Percentiles rank a stretch among this genome's conserved stretches.
phyloP scores from a whole-genome alignment of 192 early-diverging fungal genomes.

The Lunasporangiospora selenospora region DNA sequence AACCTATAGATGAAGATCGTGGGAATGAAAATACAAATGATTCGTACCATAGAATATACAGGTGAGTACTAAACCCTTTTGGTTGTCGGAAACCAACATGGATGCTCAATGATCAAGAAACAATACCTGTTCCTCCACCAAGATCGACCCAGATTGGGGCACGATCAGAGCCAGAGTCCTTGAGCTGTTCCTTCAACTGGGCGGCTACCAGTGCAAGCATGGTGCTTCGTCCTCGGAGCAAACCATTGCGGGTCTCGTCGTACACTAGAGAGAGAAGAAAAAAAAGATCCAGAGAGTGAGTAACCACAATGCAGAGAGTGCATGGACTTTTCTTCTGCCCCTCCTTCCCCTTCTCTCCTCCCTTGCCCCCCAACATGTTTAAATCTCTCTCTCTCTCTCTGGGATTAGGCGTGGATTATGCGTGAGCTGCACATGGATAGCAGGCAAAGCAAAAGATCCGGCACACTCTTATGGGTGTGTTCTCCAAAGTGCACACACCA shows the following conservation, averaged over 20 bases:
- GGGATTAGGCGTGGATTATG: too few species aligned
- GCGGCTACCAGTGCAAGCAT: conserved; percentile 87
- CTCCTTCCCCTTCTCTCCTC: too few species aligned
- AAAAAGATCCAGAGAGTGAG: not conserved
- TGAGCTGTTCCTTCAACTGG: conserved; percentile 61
- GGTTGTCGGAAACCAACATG: not conserved
- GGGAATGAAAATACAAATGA: not conserved
- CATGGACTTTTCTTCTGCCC: too few species aligned
- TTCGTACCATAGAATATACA: not conserved
- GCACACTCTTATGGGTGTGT: too few species aligned
- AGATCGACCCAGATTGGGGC: conserved; percentile 68
- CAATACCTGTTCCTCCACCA: conserved; percentile 68
- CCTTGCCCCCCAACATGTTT: too few species aligned
- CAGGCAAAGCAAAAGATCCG: too few species aligned
- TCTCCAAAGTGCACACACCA: too few species aligned
- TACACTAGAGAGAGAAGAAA: conserved; percentile 55
- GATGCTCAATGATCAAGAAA: not conserved
- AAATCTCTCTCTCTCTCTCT: too few species aligned
- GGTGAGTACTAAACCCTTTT: not conserved
- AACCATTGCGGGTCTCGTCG: conserved; percentile 72
- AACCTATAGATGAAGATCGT: conserved; percentile 38
- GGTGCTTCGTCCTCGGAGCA: conserved; percentile 78
- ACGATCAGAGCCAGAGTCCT: conserved; percentile 13
- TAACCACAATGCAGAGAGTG: too few species aligned
- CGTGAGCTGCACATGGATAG: too few species aligned